phyloP scores from a whole-genome alignment of 768 basidiomycete genomes.

The Pholiota microspora region DNA sequence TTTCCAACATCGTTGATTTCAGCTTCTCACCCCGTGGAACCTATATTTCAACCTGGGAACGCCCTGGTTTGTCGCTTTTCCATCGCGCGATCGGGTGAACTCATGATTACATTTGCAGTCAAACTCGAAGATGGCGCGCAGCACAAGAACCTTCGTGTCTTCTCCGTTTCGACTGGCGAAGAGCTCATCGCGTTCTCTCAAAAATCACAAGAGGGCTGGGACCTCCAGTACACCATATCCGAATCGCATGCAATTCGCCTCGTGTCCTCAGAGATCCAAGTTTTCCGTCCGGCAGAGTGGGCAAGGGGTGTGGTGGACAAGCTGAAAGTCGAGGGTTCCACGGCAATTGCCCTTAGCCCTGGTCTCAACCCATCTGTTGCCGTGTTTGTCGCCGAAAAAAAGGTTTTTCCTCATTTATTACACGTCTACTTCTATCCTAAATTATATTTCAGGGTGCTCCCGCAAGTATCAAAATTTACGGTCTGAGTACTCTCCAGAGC shows the following conservation, averaged over 20 bases:
- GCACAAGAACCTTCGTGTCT: constrained; percentile 93
- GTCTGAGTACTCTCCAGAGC: constrained; percentile 57
- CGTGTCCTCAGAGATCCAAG: constrained; percentile 79
- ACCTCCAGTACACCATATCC: constrained; percentile 86
- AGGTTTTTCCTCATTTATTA: constrained; percentile 42
- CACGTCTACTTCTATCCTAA: not conserved
- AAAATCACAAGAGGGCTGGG: constrained; percentile 91
- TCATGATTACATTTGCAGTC: constrained; percentile 31
- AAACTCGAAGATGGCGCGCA: constrained; percentile 89
- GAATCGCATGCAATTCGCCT: constrained; percentile 84
- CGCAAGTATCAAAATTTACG: constrained; percentile 82
- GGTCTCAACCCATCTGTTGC: constrained; percentile 88
- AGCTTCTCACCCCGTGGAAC: constrained; percentile 92
- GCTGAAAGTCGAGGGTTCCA: constrained; percentile 81
- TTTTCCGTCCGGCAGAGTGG: constrained; percentile 81
- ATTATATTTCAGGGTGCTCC: constrained; percentile 65
- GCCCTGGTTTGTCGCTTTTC: constrained; percentile 53
- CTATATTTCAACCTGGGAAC: constrained; percentile 94
- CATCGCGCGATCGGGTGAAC: not conserved
- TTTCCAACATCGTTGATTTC: constrained; percentile 79
- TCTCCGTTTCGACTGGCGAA: constrained; percentile 80
- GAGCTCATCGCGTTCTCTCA: constrained; percentile 87
- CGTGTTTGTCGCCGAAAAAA: constrained; percentile 92
- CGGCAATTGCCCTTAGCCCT: constrained; percentile 72
- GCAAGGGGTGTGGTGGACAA: constrained; percentile 77